A percentile compares a stretch with the other conserved stretches of the same genome.
Conservation (phyloP, 148 eudicot species). For the Polygonum aviculare region DNA sequence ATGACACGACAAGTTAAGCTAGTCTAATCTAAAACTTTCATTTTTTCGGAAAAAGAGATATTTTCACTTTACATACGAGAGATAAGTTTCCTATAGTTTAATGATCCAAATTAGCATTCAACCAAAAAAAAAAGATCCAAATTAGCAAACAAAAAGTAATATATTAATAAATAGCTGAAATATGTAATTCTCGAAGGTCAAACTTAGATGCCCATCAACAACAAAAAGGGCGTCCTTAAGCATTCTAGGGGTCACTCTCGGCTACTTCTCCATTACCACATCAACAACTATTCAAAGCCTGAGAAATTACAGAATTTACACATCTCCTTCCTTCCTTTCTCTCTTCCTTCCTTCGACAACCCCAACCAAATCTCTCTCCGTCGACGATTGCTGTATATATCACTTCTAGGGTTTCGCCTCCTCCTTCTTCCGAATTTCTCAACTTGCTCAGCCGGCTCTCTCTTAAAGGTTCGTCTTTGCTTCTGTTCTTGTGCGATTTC, state of each 20-base stretch:
- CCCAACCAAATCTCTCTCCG: background rate
- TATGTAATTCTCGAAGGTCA: background rate
- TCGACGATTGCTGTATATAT: background rate
- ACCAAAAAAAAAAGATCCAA: too few relatives aligned
- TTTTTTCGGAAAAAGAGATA: too few relatives aligned
- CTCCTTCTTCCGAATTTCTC: background rate
- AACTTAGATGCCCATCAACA: background rate
- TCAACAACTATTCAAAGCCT: conserved; percentile 7
- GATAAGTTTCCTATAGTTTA: too few relatives aligned
- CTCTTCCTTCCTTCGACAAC: too few relatives aligned
- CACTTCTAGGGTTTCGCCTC: conserved; percentile 7
- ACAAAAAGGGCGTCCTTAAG: background rate
- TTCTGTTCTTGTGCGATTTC: background rate
- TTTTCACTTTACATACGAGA: too few relatives aligned
- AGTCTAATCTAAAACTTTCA: too few relatives aligned
- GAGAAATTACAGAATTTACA: background rate
- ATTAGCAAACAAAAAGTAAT: too few relatives aligned
- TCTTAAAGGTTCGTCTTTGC: background rate
- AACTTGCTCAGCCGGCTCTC: background rate
- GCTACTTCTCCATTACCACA: background rate
- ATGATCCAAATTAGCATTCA: too few relatives aligned
- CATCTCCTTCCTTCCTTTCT: background rate
- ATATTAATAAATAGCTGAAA: too few relatives aligned
- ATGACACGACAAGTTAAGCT: too few relatives aligned
- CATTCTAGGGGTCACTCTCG: background rate